Percentiles rank a stretch among this genome's conserved stretches.
Conservation (phyloP, 2,329 filamentous ascomycete species). For the Botrytis pseudocinerea region DNA sequence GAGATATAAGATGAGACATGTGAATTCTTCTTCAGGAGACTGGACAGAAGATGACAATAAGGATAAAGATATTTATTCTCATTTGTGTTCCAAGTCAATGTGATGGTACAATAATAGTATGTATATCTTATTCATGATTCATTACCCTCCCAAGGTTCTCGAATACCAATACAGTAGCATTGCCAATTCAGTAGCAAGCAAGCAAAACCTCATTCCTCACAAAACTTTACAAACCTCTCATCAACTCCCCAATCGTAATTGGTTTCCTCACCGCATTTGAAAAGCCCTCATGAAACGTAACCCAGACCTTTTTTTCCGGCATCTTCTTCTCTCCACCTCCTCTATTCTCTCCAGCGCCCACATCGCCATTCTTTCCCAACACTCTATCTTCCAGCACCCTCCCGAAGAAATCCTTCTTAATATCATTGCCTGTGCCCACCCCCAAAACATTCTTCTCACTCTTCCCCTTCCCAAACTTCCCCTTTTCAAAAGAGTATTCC, state of each 20-base stretch:
- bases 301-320: constrained; percentile 69
- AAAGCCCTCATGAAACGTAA: constrained; percentile 85
- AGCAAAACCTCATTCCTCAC: too few species aligned
- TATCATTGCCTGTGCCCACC: constrained; percentile 34
- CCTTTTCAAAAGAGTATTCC: background rate
- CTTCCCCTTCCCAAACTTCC: background rate
- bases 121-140: background rate
- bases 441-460: background rate
- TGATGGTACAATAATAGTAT: background rate
- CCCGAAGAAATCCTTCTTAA: constrained; percentile 86
- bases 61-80: background rate
- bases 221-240: constrained; percentile 59
- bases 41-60: rapidly evolving
- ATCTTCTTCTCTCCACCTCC: constrained; percentile 41
- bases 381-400: constrained; percentile 59
- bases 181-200: too few species aligned
- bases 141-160: background rate
- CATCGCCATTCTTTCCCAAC: constrained; percentile 46
- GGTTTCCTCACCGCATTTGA: constrained; percentile 92
- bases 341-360: constrained; percentile 63
- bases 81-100: background rate
- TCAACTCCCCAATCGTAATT: constrained; percentile 75
- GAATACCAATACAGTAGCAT: too few species aligned
- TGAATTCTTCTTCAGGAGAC: background rate
- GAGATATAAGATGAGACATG: too few species aligned